Conservation (phyloP, 495 filamentous ascomycete species). For the Rhypophila decipiens region DNA sequence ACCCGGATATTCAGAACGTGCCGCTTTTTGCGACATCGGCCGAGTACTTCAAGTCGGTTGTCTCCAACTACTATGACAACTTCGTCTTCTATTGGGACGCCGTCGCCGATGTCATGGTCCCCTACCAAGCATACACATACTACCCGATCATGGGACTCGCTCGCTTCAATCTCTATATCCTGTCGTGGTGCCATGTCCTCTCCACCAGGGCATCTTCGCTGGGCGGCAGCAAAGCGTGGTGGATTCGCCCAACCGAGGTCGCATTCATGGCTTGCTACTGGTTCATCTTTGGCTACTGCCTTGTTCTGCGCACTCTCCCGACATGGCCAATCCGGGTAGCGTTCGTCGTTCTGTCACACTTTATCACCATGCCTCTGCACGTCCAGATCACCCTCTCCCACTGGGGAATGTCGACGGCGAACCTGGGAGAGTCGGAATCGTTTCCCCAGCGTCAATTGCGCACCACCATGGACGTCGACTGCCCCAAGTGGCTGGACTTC, state of each 20-base stretch:
- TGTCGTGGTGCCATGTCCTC: conserved; percentile 41
- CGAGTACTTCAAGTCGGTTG: conserved; percentile 36
- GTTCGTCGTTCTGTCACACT: conserved; percentile 42
- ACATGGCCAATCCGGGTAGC: conserved; percentile 36
- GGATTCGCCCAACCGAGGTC: conserved; percentile 42
- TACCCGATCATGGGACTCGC: conserved; percentile 47
- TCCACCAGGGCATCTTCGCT: conserved; percentile 23
- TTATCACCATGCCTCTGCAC: conserved; percentile 44
- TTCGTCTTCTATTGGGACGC: conserved; percentile 40
- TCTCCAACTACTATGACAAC: conserved; percentile 39
- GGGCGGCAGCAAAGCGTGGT: conserved; percentile 34
- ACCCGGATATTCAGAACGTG: conserved; percentile 47
- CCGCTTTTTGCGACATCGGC: conserved; percentile 45
- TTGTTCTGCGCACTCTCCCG: conserved; percentile 36
- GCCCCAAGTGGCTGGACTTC: conserved; percentile 42
- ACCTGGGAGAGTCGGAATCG: conserved; percentile 40
- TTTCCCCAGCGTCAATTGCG: conserved; percentile 44
- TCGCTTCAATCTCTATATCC: conserved; percentile 44
- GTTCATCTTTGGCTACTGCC: conserved; percentile 39
- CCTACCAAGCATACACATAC: conserved; percentile 42
- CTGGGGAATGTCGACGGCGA: conserved; percentile 43
- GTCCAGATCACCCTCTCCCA: conserved; percentile 49
- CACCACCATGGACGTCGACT: conserved; percentile 47
- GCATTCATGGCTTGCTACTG: conserved; percentile 37
- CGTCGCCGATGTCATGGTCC: conserved; percentile 33